phyloP scores from a whole-genome alignment of 1,284 basidiomycete species.

The Sanghuangporus sanghuang region DNA sequence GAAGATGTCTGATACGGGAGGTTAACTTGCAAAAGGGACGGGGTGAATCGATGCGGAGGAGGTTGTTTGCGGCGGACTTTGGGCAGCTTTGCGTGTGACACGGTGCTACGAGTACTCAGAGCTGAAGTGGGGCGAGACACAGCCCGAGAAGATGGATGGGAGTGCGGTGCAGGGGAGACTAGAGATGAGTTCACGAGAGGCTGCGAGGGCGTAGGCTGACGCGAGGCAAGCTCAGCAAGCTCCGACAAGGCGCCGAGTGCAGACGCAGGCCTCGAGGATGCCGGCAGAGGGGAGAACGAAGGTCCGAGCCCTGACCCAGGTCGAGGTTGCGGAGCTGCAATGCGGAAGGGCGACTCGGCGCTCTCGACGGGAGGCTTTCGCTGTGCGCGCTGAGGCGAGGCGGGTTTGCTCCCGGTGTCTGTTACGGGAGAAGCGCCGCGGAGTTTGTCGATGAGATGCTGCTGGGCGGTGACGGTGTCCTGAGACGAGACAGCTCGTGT shows the following conservation, averaged over 20 bases:
- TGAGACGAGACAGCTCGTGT: neutral
- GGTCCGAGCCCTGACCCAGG: neutral
- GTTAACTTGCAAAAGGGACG: slow-evolving; percentile 4
- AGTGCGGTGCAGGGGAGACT: neutral
- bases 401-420: neutral
- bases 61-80: neutral
- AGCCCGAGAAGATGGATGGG: neutral
- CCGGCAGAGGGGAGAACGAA: neutral
- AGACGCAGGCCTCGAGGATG: slow-evolving; percentile 2
- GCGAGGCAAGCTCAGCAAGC: slow-evolving; percentile 13
- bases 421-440: slow-evolving; percentile 3
- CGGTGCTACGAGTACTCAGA: slow-evolving; percentile 3
- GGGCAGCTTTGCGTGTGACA: neutral
- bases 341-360: slow-evolving; percentile 6
- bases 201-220: slow-evolving; percentile 1
- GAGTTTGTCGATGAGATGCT: slow-evolving; percentile 6
- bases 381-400: neutral
- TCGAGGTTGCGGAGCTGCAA: slow-evolving; percentile 14
- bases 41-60: slow-evolving; percentile 7
- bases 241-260: slow-evolving; percentile 6
- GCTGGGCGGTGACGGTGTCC: neutral
- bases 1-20: slow-evolving; percentile 1
- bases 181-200: neutral
- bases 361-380: neutral
- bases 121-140: slow-evolving; percentile 12